Evolutionary conservation across 768 basidiomycete species (phyloP).

Genomic region (Mycena epipterygia): DNA sequence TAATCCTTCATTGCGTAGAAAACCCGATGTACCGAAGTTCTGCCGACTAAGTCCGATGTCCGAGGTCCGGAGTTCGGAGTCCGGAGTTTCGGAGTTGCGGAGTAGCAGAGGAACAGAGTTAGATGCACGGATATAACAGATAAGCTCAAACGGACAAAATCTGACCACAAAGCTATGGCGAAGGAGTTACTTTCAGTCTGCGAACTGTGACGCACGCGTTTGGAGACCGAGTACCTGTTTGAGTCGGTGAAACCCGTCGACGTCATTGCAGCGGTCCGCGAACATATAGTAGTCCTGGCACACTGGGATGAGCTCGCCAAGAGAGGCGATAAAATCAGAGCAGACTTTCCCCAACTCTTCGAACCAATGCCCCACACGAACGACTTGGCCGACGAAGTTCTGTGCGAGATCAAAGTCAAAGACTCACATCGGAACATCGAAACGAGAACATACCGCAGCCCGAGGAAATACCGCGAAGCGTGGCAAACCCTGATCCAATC

Average conservation of each 20-base stretch:
- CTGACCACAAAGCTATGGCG: background rate
- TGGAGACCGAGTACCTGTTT: background rate
- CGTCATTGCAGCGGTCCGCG: background rate
- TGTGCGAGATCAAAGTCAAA: slow-evolving; percentile 42
- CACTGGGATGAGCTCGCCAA: background rate
- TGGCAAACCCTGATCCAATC: background rate
- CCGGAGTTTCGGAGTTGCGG: too few species aligned
- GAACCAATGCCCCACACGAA: slow-evolving; percentile 37
- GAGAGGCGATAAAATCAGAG: background rate
- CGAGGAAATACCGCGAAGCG: background rate
- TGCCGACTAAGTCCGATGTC: too few species aligned
- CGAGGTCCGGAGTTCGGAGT: too few species aligned
- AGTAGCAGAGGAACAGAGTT: background rate
- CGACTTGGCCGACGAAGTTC: slow-evolving; percentile 35
- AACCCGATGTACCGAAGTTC: too few species aligned
- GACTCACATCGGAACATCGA: slow-evolving; percentile 39
- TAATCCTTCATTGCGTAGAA: too few species aligned
- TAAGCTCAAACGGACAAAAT: slow-evolving; percentile 32
- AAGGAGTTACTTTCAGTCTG: background rate
- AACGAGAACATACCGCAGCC: slow-evolving; percentile 33
- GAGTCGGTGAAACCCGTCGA: background rate
- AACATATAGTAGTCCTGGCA: background rate
- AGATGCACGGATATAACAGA: slow-evolving; percentile 21
- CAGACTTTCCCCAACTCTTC: slow-evolving; percentile 39
- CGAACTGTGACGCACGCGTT: background rate